phyloP scores from a whole-genome alignment of 441 rosid species.

The Populus hybrid region DNA sequence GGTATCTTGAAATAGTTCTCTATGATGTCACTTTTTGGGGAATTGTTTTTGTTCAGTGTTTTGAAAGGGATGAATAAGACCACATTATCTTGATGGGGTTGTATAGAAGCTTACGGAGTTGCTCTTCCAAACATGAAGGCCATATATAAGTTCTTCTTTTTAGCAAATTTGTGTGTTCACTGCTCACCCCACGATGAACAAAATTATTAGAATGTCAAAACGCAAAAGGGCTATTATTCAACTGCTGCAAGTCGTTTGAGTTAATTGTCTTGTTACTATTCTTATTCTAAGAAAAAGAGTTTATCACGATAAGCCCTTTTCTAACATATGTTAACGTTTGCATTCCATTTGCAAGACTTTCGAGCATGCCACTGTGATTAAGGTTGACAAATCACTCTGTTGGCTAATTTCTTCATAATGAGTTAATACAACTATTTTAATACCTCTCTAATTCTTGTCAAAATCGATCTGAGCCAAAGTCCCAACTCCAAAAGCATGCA shows the following conservation, averaged over 20 bases:
- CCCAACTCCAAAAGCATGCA: not conserved
- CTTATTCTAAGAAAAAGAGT: not conserved
- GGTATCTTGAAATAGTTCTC: conserved; percentile 12
- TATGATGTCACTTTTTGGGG: conserved; percentile 10
- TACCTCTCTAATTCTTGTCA: not conserved
- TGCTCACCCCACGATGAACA: not conserved
- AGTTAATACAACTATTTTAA: not conserved
- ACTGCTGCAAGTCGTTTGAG: not conserved
- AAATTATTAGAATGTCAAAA: not conserved
- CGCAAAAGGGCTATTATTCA: not conserved
- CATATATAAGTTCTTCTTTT: not conserved
- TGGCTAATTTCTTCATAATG: not conserved
- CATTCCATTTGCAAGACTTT: not conserved
- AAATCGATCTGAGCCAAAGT: not conserved
- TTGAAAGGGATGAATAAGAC: conserved; percentile 25
- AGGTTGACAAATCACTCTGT: not conserved
- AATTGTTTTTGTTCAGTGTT: conserved; percentile 6
- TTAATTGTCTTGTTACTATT: not conserved
- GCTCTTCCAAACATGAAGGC: not conserved
- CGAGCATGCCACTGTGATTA: not conserved
- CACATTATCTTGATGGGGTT: conserved; percentile 20
- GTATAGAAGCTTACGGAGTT: conserved; percentile 12
- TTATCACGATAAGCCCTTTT: not conserved
- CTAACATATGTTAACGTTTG: not conserved
- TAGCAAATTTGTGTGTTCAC: too few relatives aligned